Conservation (phyloP, 257 asterid genomes). For the Gentiana macrophylla region DNA sequence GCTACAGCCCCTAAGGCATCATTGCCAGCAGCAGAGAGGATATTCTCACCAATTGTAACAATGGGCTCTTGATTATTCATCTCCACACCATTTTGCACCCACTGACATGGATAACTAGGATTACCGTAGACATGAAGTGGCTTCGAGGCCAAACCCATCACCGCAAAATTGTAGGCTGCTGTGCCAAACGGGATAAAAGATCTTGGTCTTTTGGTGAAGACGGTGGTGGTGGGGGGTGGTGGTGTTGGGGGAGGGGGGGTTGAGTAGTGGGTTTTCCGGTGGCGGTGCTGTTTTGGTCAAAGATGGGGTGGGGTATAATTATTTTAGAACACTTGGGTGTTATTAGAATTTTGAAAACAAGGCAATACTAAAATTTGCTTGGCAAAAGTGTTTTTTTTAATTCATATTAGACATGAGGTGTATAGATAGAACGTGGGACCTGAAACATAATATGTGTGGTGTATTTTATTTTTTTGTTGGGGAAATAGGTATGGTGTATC, state of each 20-base stretch:
- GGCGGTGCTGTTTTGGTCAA: too few relatives aligned
- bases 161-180: conserved; percentile 73
- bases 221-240: conserved; percentile 5
- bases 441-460: too few relatives aligned
- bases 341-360: too few relatives aligned
- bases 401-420: too few relatives aligned
- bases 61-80: conserved; percentile 4
- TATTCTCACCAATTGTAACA: conserved; percentile 15
- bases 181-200: conserved; percentile 49
- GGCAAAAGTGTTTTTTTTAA: too few relatives aligned
- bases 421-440: too few relatives aligned
- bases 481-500: too few relatives aligned
- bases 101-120: conserved; percentile 71
- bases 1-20: too few relatives aligned
- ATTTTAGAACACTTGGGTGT: too few relatives aligned
- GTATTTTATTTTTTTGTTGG: too few relatives aligned
- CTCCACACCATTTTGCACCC: conserved; percentile 38
- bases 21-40: conserved; percentile 12
- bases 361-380: too few relatives aligned
- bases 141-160: conserved; percentile 71
- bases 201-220: conserved; percentile 16
- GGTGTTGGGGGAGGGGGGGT: conserved; percentile 10
- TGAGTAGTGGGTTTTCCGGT: conserved; percentile 6
- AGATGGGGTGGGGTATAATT: too few relatives aligned
- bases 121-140: conserved; percentile 63